A percentile compares a stretch with the other conserved stretches of the same genome.
Conservation (phyloP, 1,284 basidiomycete genomes). For the Ceratobasidium sp. region DNA sequence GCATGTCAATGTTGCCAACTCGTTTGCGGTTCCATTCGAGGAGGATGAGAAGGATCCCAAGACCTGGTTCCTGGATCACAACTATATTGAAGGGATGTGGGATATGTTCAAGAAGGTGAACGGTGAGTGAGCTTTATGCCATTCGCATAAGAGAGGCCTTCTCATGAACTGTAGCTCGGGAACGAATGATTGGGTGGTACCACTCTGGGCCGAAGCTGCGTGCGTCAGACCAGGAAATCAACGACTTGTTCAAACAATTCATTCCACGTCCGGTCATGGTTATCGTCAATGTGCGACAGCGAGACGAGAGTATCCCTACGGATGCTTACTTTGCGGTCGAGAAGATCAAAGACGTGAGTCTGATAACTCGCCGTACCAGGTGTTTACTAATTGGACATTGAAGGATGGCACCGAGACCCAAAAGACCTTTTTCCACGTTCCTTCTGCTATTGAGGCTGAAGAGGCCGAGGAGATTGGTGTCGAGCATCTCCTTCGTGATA, state of each 20-base stretch:
- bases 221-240: conserved; percentile 96
- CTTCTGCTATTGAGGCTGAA: conserved; percentile 87
- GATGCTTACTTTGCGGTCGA: conserved; percentile 98
- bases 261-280: conserved; percentile 96
- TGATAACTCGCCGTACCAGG: background rate
- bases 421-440: conserved; percentile 68
- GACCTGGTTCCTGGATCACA: conserved; percentile 99
- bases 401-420: conserved; percentile 66
- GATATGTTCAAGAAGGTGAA: conserved; percentile 99
- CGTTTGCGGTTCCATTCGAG: conserved; percentile 96
- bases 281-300: conserved; percentile 93
- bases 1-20: conserved; percentile 95
- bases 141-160: background rate
- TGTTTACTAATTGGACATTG: background rate
- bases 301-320: conserved; percentile 93
- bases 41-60: conserved; percentile 97
- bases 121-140: conserved; percentile 61
- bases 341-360: conserved; percentile 95
- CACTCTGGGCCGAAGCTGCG: conserved; percentile 96
- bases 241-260: conserved; percentile 94
- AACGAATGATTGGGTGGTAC: conserved; percentile 98
- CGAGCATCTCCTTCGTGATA: conserved; percentile 95
- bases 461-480: conserved; percentile 99
- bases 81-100: conserved; percentile 98
- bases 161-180: conserved; percentile 69